Evolutionary conservation across 305 asterid genomes (phyloP).

Genomic region (Solanum hybrid): DNA sequence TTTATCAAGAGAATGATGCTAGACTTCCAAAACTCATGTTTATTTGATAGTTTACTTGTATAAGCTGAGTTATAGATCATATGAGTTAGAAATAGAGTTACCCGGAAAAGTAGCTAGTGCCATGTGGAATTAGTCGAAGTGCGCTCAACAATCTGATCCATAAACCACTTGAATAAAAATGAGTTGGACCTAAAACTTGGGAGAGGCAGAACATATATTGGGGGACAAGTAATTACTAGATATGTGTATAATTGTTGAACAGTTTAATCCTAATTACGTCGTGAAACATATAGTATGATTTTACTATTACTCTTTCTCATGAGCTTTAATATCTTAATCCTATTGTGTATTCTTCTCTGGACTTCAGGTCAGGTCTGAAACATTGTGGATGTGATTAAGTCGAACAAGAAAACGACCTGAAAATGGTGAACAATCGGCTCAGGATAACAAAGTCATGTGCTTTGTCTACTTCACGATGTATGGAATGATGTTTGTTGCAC

Average conservation of each 20-base stretch:
- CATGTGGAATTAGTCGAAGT: not conserved
- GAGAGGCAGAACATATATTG: not conserved
- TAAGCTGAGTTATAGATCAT: not conserved
- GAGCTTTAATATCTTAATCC: not conserved
- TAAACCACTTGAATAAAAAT: not conserved
- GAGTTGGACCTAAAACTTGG: not conserved
- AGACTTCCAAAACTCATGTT: not conserved
- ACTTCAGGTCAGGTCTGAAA: not conserved
- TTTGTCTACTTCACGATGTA: too few species aligned
- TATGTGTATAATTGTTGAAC: not conserved
- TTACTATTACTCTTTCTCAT: not conserved
- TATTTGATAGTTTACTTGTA: not conserved
- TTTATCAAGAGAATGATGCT: not conserved
- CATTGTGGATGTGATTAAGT: not conserved
- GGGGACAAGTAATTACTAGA: not conserved
- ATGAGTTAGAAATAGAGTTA: not conserved
- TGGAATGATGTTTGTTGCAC: too few species aligned
- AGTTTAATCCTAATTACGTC: not conserved
- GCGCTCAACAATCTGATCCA: not conserved
- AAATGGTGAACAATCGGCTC: not conserved
- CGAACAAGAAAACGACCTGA: too few species aligned
- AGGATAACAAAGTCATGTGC: too few species aligned
- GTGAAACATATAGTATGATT: not conserved
- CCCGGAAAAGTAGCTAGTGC: not conserved
- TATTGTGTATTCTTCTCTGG: not conserved